Conservation (phyloP, 2,329 filamentous ascomycete species). For the Byssoonygena ceratinophila region DNA sequence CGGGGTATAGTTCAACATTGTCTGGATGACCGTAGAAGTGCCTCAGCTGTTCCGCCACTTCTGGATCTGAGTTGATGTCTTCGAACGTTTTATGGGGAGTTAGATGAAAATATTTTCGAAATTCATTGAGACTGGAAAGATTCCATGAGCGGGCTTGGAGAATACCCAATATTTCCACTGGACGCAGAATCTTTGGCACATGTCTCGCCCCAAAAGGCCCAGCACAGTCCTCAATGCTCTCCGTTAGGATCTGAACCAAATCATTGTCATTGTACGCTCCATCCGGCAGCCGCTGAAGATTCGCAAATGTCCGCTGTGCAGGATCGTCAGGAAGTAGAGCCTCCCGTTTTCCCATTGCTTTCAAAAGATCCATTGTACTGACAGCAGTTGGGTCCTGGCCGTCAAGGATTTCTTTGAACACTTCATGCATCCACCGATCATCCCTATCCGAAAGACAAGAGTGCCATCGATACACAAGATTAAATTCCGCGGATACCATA, state of each 20-base stretch:
- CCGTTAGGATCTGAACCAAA: conserved; percentile 53
- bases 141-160: conserved; percentile 62
- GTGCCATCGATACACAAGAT: conserved; percentile 47
- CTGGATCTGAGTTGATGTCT: conserved; percentile 48
- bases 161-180: conserved; percentile 69
- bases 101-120: conserved; percentile 53
- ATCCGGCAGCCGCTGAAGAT: conserved; percentile 48
- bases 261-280: conserved; percentile 60
- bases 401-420: conserved; percentile 38
- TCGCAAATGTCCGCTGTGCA: conserved; percentile 50
- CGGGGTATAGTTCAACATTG: conserved; percentile 59
- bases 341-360: conserved; percentile 47
- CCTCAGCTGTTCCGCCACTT: conserved; percentile 46
- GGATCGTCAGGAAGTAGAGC: conserved; percentile 50
- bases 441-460: conserved; percentile 58
- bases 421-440: conserved; percentile 59
- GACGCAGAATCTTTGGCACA: conserved; percentile 60
- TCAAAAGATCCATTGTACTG: conserved; percentile 31
- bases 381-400: conserved; percentile 19
- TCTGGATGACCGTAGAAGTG: conserved; percentile 55
- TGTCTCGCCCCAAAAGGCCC: conserved; percentile 60
- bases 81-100: conserved; percentile 48
- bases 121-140: conserved; percentile 40
- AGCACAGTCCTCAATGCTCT: conserved; percentile 58
- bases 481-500: conserved; percentile 45